Evolutionary conservation across 2,329 filamentous ascomycete genomes (phyloP).

Genomic region (Exserohilum turcica): DNA sequence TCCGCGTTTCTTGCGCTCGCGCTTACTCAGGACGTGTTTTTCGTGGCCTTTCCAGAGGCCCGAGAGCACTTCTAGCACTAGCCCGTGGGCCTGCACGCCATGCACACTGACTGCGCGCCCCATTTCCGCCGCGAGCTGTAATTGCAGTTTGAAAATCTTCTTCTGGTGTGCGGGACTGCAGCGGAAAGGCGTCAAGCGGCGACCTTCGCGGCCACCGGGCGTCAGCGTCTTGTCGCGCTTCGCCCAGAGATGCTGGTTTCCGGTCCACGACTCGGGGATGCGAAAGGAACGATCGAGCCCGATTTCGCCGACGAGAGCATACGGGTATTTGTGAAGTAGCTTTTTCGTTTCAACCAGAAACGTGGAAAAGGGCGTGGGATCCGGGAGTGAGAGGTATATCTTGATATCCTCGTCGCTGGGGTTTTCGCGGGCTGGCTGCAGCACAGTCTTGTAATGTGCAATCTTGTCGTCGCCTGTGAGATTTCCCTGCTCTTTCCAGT

Average conservation of each 20-base stretch:
- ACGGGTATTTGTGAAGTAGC: constrained; percentile 62
- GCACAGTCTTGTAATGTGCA: constrained; percentile 69
- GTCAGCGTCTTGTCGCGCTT: constrained; percentile 61
- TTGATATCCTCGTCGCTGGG: constrained; percentile 48
- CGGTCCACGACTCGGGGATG: constrained; percentile 65
- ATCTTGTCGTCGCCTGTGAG: constrained; percentile 54
- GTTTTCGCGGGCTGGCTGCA: constrained; percentile 55
- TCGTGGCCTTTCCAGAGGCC: constrained; percentile 74
- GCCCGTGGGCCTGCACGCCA: constrained; percentile 76
- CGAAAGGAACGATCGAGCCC: constrained; percentile 79
- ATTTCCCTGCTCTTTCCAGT: constrained; percentile 48
- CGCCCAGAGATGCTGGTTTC: constrained; percentile 35
- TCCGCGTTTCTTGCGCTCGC: constrained; percentile 54
- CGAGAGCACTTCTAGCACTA: constrained; percentile 68
- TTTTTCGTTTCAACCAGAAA: constrained; percentile 63
- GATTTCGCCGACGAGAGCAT: constrained; percentile 75
- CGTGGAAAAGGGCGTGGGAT: constrained; percentile 63
- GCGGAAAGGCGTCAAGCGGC: constrained; percentile 68
- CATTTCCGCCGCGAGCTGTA: constrained; percentile 72
- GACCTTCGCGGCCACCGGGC: constrained; percentile 72
- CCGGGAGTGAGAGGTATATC: constrained; percentile 59
- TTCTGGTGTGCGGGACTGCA: constrained; percentile 73
- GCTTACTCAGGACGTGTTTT: constrained; percentile 63
- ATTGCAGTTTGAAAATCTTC: constrained; percentile 67
- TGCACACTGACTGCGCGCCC: constrained; percentile 70